These are phyloP conservation scores for Clarireedia sp. DNA, from an alignment of 2,329 filamentous ascomycete species.

Conservation along the genomic window DNA sequence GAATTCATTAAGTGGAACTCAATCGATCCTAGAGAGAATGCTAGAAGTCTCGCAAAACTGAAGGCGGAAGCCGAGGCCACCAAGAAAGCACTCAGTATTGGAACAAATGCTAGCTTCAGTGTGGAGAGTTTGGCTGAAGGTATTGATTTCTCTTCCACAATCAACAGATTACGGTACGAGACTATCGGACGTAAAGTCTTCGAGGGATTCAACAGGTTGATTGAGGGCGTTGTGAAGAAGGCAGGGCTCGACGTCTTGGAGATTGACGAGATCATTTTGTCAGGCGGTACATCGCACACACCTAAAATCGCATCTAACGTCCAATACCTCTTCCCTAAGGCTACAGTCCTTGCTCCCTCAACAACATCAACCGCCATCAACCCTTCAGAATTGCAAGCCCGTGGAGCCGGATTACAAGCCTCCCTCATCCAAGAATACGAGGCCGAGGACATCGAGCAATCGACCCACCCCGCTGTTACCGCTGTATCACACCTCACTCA, in stretches of 20 bases:
- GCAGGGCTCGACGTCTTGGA: conserved; percentile 87
- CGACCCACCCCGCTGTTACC: conserved; percentile 88
- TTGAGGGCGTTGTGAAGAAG: conserved; percentile 82
- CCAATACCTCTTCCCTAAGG: conserved; percentile 72
- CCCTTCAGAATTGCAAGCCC: conserved; percentile 80
- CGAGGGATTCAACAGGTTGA: conserved; percentile 75
- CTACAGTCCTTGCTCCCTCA: conserved; percentile 72
- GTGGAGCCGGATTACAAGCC: conserved; percentile 92
- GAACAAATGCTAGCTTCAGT: conserved; percentile 81
- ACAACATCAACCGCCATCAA: conserved; percentile 75
- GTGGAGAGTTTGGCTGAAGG: conserved; percentile 87
- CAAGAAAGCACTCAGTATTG: conserved; percentile 86
- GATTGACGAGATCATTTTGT: conserved; percentile 88
- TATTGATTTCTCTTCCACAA: conserved; percentile 80
- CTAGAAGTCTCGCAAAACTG: conserved; percentile 80
- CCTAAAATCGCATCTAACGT: conserved; percentile 85
- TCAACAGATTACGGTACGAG: conserved; percentile 92
- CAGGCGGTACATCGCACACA: conserved; percentile 86
- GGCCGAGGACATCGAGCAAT: conserved; percentile 86
- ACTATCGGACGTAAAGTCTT: conserved; percentile 81
- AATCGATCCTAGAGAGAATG: conserved; percentile 74
- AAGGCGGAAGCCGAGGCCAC: conserved; percentile 84
- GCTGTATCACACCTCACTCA: conserved; percentile 85
- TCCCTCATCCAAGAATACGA: conserved; percentile 94
- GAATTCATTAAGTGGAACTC: conserved; percentile 95